Conservation (phyloP, 805 yeast species). For the Candida peoriensis region DNA sequence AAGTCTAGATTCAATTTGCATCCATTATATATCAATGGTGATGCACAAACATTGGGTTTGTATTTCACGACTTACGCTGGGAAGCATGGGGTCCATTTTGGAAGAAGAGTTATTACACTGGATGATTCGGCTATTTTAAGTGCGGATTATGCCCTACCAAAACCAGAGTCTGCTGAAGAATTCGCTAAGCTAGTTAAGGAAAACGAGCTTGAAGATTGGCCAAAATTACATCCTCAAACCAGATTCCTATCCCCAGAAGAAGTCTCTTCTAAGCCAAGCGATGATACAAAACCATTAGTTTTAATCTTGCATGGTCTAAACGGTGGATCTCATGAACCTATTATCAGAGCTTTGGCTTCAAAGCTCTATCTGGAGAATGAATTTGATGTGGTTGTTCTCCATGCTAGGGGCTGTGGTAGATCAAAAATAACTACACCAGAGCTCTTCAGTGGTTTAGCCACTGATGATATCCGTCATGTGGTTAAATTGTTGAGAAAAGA, state of each 20-base stretch:
- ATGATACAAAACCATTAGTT: conserved; percentile 44
- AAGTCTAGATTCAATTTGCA: conserved; percentile 49
- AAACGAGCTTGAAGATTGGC: conserved; percentile 48
- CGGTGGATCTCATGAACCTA: conserved; percentile 78
- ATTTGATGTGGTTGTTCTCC: conserved; percentile 58
- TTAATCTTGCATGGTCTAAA: conserved; percentile 68
- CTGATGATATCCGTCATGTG: conserved; percentile 61
- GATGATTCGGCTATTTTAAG: conserved; percentile 70
- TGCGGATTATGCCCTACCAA: conserved; percentile 62
- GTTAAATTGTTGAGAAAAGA: conserved; percentile 42
- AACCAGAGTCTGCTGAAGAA: conserved; percentile 23
- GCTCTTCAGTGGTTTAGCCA: conserved; percentile 62
- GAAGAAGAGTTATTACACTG: conserved; percentile 56
- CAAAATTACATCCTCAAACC: conserved; percentile 64
- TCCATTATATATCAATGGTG: conserved; percentile 66
- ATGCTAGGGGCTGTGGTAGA: conserved; percentile 74
- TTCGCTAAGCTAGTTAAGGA: conserved; percentile 29
- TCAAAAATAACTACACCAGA: conserved; percentile 67
- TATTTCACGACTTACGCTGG: conserved; percentile 44
- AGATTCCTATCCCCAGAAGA: conserved; percentile 50
- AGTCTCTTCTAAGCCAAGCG: conserved; percentile 31
- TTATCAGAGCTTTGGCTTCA: conserved; percentile 51
- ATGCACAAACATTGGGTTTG: conserved; percentile 72
- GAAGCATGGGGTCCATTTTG: conserved; percentile 60
- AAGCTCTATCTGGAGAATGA: conserved; percentile 36